Conservation (phyloP, 2,329 filamentous ascomycete species). For the Paecilomyces dactylethromorphus region DNA sequence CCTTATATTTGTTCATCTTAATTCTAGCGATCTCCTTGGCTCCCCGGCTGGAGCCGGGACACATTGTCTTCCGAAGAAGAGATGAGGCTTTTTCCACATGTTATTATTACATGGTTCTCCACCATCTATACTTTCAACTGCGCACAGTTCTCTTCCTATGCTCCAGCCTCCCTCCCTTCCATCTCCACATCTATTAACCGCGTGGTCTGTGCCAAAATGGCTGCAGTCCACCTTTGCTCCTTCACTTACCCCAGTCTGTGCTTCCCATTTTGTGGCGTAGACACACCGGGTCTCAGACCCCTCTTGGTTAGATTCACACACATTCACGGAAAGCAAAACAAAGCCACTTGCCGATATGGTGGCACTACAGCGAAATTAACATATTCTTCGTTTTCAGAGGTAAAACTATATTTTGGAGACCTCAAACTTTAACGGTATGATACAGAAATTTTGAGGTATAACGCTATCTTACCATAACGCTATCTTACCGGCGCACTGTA, state of each 20-base stretch:
- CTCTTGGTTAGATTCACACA: not conserved
- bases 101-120: not conserved
- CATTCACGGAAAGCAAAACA: not conserved
- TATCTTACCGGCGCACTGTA: no score
- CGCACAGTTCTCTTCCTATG: not conserved
- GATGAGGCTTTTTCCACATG: not conserved
- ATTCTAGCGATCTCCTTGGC: no score
- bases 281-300: not conserved
- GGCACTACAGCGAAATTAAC: not conserved
- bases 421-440: not conserved
- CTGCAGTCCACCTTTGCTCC: not conserved
- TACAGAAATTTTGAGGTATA: not conserved
- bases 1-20: not conserved
- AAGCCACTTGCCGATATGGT: not conserved
- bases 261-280: not conserved
- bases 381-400: not conserved
- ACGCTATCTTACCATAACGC: not conserved
- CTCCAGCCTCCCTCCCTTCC: not conserved
- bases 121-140: not conserved
- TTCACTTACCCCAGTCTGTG: not conserved
- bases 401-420: not conserved
- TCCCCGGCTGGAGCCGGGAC: no score
- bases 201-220: not conserved
- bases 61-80: not conserved
- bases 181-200: not conserved